Percentiles rank a stretch among this genome's conserved stretches.
These are phyloP conservation scores for Scytalidium sp. DNA, from an alignment of 2,329 filamentous ascomycete genomes.

Conservation along the genomic window DNA sequence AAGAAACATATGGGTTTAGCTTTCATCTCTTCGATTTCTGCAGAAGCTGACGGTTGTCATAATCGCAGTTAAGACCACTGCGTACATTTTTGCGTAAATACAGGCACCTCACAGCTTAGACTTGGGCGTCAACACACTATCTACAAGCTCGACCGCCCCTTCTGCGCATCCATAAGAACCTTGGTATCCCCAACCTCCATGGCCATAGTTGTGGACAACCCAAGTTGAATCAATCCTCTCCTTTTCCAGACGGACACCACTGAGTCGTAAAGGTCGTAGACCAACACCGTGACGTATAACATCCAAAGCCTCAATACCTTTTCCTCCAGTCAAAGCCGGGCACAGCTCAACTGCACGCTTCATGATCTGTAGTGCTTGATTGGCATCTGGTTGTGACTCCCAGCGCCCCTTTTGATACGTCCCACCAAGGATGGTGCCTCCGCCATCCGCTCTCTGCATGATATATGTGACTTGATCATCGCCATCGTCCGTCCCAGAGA, in stretches of 20 bases:
- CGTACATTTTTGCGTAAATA: neutral
- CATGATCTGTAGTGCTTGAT: constrained; percentile 65
- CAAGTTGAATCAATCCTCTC: constrained; percentile 53
- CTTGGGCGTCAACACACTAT: constrained; percentile 36
- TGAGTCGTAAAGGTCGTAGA: constrained; percentile 58
- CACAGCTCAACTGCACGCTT: constrained; percentile 57
- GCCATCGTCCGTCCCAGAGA: constrained; percentile 63
- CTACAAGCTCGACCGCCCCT: constrained; percentile 63
- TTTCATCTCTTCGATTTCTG: no score
- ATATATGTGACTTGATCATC: constrained; percentile 63
- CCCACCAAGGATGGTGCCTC: constrained; percentile 66
- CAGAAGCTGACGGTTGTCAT: no score
- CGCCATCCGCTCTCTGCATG: constrained; percentile 65
- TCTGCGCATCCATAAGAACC: constrained; percentile 67
- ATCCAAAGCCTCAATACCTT: constrained; percentile 60
- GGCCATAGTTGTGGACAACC: constrained; percentile 61
- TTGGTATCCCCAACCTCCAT: constrained; percentile 62
- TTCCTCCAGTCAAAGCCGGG: constrained; percentile 50
- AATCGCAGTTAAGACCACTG: neutral
- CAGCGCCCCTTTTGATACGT: constrained; percentile 63
- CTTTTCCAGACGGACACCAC: constrained; percentile 60
- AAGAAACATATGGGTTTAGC: no score
- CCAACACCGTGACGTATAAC: constrained; percentile 67
- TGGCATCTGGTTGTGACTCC: constrained; percentile 61
- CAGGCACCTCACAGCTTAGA: constrained; percentile 16